phyloP scores from a whole-genome alignment of 441 rosid genomes.

The Erysimum pusillum region DNA sequence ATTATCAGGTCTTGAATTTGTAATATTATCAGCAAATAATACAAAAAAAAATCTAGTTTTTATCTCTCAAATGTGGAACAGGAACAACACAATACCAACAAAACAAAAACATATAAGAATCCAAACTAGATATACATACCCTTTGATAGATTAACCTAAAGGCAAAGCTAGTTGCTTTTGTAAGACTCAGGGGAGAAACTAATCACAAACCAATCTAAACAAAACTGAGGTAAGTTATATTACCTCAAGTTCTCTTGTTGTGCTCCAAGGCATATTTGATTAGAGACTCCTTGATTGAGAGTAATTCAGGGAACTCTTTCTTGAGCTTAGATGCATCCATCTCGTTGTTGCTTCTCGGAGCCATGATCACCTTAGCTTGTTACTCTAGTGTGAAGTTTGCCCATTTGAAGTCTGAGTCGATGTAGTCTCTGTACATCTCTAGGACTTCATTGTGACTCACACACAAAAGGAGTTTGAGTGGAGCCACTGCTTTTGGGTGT shows the following conservation, averaged over 20 bases:
- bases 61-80: constrained; percentile 29
- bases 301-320: constrained; percentile 59
- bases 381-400: constrained; percentile 60
- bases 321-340: constrained; percentile 63
- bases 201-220: constrained; percentile 35
- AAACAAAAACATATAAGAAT: constrained; percentile 24
- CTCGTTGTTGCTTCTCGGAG: constrained; percentile 69
- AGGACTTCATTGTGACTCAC: constrained; percentile 61
- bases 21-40: too few relatives aligned
- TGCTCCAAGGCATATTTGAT: constrained; percentile 57
- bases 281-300: constrained; percentile 61
- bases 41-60: not conserved
- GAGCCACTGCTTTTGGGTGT: too few relatives aligned
- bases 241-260: constrained; percentile 53
- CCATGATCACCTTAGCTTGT: constrained; percentile 62
- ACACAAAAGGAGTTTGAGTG: too few relatives aligned
- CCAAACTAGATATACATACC: constrained; percentile 35
- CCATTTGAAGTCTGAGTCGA: constrained; percentile 59
- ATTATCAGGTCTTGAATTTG: too few relatives aligned
- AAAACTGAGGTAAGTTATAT: constrained; percentile 30
- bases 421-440: constrained; percentile 58
- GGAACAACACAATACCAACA: constrained; percentile 36
- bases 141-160: constrained; percentile 20
- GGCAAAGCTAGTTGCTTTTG: constrained; percentile 40
- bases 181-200: constrained; percentile 23